Conservation (phyloP, 495 filamentous ascomycete genomes). For the Xylaria longipes region DNA sequence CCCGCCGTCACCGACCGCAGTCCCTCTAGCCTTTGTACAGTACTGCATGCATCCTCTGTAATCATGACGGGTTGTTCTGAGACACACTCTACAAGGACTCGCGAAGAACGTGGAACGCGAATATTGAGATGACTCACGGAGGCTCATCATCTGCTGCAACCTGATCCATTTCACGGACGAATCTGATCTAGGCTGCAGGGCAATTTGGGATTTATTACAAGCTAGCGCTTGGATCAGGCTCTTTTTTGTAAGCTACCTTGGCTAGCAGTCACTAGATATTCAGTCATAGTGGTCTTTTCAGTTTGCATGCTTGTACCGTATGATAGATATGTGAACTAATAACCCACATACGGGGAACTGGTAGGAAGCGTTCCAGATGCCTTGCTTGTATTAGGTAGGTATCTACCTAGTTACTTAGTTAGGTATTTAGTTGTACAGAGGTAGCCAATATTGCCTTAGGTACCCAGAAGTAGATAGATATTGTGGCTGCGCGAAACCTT, state of each 20-base stretch:
- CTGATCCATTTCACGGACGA: neutral
- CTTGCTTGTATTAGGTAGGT: neutral
- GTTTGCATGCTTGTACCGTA: slow-evolving; percentile 1
- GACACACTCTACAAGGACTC: neutral
- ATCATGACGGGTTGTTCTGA: neutral
- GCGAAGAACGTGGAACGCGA: neutral
- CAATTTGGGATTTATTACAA: neutral
- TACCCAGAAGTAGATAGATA: neutral
- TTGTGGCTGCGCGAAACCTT: neutral
- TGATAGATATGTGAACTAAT: neutral
- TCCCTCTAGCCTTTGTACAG: neutral
- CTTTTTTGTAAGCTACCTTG: neutral
- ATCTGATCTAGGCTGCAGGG: slow-evolving; percentile 13
- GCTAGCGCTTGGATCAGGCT: neutral
- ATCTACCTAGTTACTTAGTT: neutral
- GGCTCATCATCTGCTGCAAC: slow-evolving; percentile 6
- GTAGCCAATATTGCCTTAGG: slow-evolving; percentile 1
- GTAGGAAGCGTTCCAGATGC: neutral
- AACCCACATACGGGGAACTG: neutral
- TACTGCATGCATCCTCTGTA: slow-evolving; percentile 3
- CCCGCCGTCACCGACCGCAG: slow-evolving; percentile 1
- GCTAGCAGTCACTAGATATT: neutral
- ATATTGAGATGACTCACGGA: slow-evolving; percentile 21
- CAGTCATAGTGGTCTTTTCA: neutral
- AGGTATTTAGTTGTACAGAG: slow-evolving; percentile 6